Conservation (phyloP, 441 rosid genomes). For the Omphalea diandra region DNA sequence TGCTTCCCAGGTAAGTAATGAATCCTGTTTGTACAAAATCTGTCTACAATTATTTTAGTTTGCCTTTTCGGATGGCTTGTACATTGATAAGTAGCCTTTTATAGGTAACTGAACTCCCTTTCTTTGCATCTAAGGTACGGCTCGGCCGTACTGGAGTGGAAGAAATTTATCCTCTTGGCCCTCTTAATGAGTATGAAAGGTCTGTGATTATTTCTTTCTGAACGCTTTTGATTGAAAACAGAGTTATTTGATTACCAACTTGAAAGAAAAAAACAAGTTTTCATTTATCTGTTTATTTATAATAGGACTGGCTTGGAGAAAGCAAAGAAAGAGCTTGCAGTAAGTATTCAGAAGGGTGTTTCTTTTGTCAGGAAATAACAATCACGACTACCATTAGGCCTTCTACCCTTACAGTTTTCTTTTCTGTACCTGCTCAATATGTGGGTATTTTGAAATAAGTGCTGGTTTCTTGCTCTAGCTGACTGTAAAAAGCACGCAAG, state of each 20-base stretch:
- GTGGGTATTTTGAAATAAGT: conserved; percentile 19
- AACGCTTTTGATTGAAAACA: neutral
- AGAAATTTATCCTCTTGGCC: conserved; percentile 77
- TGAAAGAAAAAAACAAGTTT: too few relatives aligned
- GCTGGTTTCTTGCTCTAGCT: conserved; percentile 7
- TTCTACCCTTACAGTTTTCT: neutral
- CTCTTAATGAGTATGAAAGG: conserved; percentile 86
- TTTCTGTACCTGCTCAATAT: neutral
- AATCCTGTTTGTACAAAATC: neutral
- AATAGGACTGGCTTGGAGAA: conserved; percentile 77
- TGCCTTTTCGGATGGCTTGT: neutral
- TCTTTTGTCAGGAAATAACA: conserved; percentile 61
- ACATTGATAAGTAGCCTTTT: neutral
- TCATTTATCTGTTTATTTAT: neutral
- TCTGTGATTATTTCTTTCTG: conserved; percentile 20
- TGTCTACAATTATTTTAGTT: neutral
- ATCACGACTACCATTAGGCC: neutral
- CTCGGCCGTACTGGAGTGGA: conserved; percentile 74
- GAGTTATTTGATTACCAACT: neutral
- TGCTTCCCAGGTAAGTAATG: conserved; percentile 60
- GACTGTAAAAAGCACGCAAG: neutral
- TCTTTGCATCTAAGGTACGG: conserved; percentile 81
- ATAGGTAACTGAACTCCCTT: conserved; percentile 96
- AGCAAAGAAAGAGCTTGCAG: conserved; percentile 81
- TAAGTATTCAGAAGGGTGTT: conserved; percentile 79